These are phyloP conservation scores for Pisolithus sp. DNA, from an alignment of 768 basidiomycete genomes.

Conservation along the genomic window DNA sequence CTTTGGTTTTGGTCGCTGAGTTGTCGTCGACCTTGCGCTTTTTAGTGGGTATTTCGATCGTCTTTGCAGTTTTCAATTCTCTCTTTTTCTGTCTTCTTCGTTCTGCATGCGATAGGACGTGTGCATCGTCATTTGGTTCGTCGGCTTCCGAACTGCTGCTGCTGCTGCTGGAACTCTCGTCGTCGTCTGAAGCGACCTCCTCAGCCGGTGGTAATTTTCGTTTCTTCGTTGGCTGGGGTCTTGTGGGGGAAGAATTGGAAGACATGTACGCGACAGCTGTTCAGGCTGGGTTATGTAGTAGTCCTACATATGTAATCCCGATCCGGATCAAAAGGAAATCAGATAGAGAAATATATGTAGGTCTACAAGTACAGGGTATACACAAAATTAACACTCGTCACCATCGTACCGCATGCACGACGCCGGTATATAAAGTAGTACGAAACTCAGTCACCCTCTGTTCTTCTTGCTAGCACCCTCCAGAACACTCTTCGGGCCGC, in stretches of 20 bases:
- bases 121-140: constrained; percentile 26
- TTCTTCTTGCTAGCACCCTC: constrained; percentile 35
- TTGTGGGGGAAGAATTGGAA: constrained; percentile 23
- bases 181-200: constrained; percentile 20
- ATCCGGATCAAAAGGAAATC: too few species aligned
- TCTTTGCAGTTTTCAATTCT: constrained; percentile 20
- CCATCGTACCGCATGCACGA: too few species aligned
- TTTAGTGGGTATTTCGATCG: constrained; percentile 28
- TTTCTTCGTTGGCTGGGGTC: constrained; percentile 23
- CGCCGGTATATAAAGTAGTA: too few species aligned
- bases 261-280: constrained; percentile 8
- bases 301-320: background rate
- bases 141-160: constrained; percentile 6
- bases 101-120: constrained; percentile 72
- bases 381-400: too few species aligned
- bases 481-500: constrained; percentile 67
- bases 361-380: too few species aligned
- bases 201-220: constrained; percentile 12
- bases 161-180: constrained; percentile 14
- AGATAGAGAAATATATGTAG: too few species aligned
- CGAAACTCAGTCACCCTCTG: constrained; percentile 1
- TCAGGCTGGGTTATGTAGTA: background rate
- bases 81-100: constrained; percentile 55
- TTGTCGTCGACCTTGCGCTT: constrained; percentile 41
- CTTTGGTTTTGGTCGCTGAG: constrained; percentile 4